A percentile compares a stretch with the other conserved stretches of the same genome.
Conservation (phyloP, 2,329 filamentous ascomycete species). For the Cladophialophora immunda region DNA sequence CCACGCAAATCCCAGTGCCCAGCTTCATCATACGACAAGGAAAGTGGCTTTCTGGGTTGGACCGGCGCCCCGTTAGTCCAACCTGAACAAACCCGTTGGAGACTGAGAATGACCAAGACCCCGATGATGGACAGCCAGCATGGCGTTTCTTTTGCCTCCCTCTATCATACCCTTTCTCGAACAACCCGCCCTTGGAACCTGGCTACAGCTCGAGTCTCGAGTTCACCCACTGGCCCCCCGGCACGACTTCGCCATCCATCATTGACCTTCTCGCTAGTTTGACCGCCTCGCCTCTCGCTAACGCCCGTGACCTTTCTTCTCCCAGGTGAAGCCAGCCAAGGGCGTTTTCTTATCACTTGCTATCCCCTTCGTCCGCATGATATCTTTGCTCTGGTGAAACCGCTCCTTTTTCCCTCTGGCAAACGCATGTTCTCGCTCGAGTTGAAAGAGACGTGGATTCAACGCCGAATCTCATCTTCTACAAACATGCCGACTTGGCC, state of each 20-base stretch:
- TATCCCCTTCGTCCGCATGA: constrained; percentile 15
- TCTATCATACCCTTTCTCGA: too few species aligned
- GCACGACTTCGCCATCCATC: background rate
- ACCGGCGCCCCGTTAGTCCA: constrained; percentile 6
- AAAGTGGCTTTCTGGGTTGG: background rate
- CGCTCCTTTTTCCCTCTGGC: constrained; percentile 12
- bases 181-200: too few species aligned
- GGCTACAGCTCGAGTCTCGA: background rate
- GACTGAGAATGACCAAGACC: background rate
- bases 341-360: constrained; percentile 13
- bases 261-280: background rate
- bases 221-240: background rate
- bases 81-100: background rate
- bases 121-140: background rate
- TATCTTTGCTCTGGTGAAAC: constrained; percentile 14
- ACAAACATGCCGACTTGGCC: constrained; percentile 16
- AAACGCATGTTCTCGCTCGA: constrained; percentile 12
- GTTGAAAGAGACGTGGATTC: background rate
- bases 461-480: background rate
- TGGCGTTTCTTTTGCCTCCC: constrained; percentile 6
- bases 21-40: background rate
- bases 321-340: background rate
- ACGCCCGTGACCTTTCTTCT: constrained; percentile 17
- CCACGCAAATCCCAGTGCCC: background rate
- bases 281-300: background rate